Evolutionary conservation across 352 stramenopile genomes (phyloP), one percentile per base, ranked within the genome.

Genomic region (Albugo candida): DNA sequence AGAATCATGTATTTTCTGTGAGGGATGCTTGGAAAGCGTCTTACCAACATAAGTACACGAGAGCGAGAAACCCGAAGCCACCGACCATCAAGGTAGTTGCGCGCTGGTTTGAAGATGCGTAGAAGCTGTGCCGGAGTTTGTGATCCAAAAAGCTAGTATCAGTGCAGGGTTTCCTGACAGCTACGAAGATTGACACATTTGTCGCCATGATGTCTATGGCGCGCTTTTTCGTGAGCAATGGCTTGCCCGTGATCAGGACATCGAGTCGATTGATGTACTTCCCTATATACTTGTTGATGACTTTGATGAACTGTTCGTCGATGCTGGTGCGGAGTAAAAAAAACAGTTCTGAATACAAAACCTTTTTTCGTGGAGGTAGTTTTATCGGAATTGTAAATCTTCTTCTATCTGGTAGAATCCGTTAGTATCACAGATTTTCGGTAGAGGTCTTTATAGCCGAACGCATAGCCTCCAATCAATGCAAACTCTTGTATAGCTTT

Each of bases 11-110:
- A 17, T 40, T 48, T 18, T 50, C 51, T 11, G 44, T 37, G n/a
- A 57, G 55, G 19, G 48, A 60, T 35, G 35, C 41, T 1, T 56
- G 36, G 20, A 56, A 56, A 42, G n/a, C 48, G 21, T 39, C 16
- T 14, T 41, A 56, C 31, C 17, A 48, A 27, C 47, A 55, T 13
- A 19, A 24, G 11, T 56, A 56, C 36, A 56, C 50, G 2, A 36
- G 38, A 13, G 18, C 24, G 20, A 45, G 50, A 10, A 56, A 51
- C 36, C 18, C 43, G 35, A 10, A 38, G 43, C 24, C 50, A 19
- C 42, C 50, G 5, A 24, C 5, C 13, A 36, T 55, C 0, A 35
- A 51, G 11, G 41, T 34, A 2, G 41, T 55, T 16, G 36, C 38
- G 4, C 5, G 14, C n/a, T 55, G 50, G 50, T n/a, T 55, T 11